A percentile compares a stretch with the other conserved stretches of the same genome.
Conservation (phyloP, 805 yeast genomes). For the Scheffersomyces amazonensis region DNA sequence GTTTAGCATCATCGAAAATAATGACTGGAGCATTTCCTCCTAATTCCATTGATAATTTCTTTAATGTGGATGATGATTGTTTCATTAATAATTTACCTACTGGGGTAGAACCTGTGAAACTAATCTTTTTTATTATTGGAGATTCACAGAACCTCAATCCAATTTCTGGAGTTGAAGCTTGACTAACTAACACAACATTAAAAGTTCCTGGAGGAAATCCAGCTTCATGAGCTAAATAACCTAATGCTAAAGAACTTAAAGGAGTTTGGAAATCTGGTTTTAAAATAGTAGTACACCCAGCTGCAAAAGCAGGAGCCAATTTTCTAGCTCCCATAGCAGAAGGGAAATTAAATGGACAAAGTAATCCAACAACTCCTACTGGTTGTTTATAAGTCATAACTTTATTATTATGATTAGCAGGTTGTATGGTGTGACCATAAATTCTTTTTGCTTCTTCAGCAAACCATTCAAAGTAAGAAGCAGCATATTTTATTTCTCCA, state of each 20-base stretch:
- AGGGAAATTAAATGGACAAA: slow-evolving; percentile 70
- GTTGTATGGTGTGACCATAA: slow-evolving; percentile 57
- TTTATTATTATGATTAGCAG: slow-evolving; percentile 48
- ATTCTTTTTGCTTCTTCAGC: slow-evolving; percentile 55
- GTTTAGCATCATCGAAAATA: slow-evolving; percentile 69
- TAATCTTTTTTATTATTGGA: slow-evolving; percentile 57
- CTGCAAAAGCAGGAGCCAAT: slow-evolving; percentile 64
- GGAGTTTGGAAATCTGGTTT: slow-evolving; percentile 67
- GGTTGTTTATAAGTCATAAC: slow-evolving; percentile 56
- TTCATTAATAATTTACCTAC: slow-evolving; percentile 67
- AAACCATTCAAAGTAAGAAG: slow-evolving; percentile 46
- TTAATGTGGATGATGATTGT: slow-evolving; percentile 60
- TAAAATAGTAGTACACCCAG: slow-evolving; percentile 58
- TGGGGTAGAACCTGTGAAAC: slow-evolving; percentile 77
- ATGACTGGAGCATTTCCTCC: slow-evolving; percentile 84
- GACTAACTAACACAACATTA: slow-evolving; percentile 48
- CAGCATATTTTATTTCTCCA: slow-evolving; percentile 59
- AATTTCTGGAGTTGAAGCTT: slow-evolving; percentile 48
- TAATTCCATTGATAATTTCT: slow-evolving; percentile 69
- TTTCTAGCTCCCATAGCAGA: slow-evolving; percentile 66
- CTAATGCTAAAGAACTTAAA: slow-evolving; percentile 56
- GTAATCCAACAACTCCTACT: slow-evolving; percentile 60
- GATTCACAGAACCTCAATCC: slow-evolving; percentile 56
- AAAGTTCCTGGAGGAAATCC: slow-evolving; percentile 60
- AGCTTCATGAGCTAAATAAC: slow-evolving; percentile 52